Evolutionary conservation across 345 rosid genomes (phyloP).

Genomic region (Brassica juncea): DNA sequence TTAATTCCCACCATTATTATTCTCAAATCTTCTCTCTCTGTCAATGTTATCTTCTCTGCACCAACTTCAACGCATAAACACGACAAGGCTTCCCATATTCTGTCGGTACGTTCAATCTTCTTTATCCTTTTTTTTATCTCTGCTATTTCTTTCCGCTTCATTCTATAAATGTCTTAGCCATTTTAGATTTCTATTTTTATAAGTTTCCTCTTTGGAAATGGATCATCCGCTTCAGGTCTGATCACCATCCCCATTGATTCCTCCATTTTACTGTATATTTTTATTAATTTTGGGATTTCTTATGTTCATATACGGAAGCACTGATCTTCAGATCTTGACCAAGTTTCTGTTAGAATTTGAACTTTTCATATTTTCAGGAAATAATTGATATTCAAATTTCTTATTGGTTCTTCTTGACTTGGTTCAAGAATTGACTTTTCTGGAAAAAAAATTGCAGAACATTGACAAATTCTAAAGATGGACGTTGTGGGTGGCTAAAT

Average conservation of each 20-base stretch:
- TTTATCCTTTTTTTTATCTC: background rate
- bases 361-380: background rate
- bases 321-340: slow-evolving; percentile 35
- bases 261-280: background rate
- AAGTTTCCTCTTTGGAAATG: background rate
- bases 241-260: background rate
- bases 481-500: slow-evolving; percentile 74
- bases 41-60: slow-evolving; percentile 34
- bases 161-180: slow-evolving; percentile 15
- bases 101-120: slow-evolving; percentile 25
- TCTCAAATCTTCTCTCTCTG: slow-evolving; percentile 15
- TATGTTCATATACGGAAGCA: background rate
- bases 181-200: slow-evolving; percentile 2
- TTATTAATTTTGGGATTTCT: background rate
- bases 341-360: background rate
- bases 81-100: slow-evolving; percentile 29
- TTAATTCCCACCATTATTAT: slow-evolving; percentile 2
- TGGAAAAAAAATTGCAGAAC: slow-evolving; percentile 32
- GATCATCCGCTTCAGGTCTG: slow-evolving; percentile 19
- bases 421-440: slow-evolving; percentile 31
- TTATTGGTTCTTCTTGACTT: slow-evolving; percentile 38
- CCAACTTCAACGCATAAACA: slow-evolving; percentile 38
- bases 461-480: slow-evolving; percentile 44
- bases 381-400: slow-evolving; percentile 1
- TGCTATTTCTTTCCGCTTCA: background rate